Evolutionary conservation across 1,139 yeast genomes (phyloP), one percentile per base, ranked within the genome.

Genomic region (Nadsonia starkeyi-henricii): DNA sequence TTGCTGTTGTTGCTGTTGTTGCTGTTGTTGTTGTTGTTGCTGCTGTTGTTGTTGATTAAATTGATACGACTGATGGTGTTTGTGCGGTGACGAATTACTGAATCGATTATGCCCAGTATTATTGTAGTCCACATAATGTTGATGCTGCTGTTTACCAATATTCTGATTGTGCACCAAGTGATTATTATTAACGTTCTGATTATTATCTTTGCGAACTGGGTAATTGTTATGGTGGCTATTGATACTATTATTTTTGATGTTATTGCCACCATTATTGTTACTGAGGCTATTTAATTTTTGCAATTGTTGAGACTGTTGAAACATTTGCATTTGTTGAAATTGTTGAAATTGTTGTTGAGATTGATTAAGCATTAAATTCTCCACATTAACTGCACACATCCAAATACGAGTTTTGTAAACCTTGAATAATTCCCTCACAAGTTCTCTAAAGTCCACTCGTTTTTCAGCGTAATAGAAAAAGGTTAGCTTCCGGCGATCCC

Each of bases 351-450:
- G 20, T 20, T 19, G 13, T 39, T 17, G 18, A 44, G 46, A 39
- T 47, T 47, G 41, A 41, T 30, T 36, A 30, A 30, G 33, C 23
- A 39, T 15, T 42, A 39, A 3, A 19, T 45, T 20, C 46, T 41
- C 37, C 45, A 47, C 26, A n/a, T 53, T 55, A 21, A 89, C 85
- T 2, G 96, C 94, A 69, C 96, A 89, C 73, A 89, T 76, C 98
- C 98, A 93, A 58, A 91, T 91, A 61, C 98, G 77, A 1, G 97
- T 91, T 68, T 91, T 91, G 73, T 88, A 91, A 52, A 86, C 83
- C 59, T 91, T 81, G 71, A 91, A 91, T 54, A 91, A 70, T 59
- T 91, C 97, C 57, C 91, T 83, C 51, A 91, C 94, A 60, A 93
- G 74, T 45, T 85, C 94, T 58, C 98, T 74, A 64, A 91, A 91